phyloP scores from a whole-genome alignment of 345 rosid genomes.

The Erucastrum elatum region DNA sequence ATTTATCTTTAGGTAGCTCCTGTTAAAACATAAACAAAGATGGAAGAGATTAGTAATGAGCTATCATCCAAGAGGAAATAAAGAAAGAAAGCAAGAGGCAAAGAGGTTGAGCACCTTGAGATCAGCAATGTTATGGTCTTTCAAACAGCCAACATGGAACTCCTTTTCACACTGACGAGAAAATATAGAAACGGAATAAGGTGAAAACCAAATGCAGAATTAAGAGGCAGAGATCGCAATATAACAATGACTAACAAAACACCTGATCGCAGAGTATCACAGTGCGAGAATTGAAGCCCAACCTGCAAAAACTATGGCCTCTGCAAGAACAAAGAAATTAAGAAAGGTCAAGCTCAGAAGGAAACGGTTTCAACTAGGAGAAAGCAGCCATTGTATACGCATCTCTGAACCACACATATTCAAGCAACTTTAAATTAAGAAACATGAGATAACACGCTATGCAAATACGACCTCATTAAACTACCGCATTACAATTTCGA shows the following conservation, averaged over 20 bases:
- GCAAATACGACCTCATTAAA: not conserved
- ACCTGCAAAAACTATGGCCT: conserved; percentile 61
- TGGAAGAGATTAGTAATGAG: not conserved
- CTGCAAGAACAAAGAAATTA: conserved; percentile 48
- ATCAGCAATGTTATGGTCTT: conserved; percentile 71
- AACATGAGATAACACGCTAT: not conserved
- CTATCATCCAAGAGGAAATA: not conserved
- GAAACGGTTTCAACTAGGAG: not conserved
- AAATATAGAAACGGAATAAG: conserved; percentile 14
- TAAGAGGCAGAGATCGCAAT: conserved; percentile 5
- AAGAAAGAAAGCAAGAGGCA: conserved; percentile 13
- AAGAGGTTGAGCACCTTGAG: conserved; percentile 56
- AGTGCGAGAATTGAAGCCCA: conserved; percentile 76
- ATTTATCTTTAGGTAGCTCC: conserved; percentile 84
- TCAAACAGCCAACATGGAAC: conserved; percentile 91
- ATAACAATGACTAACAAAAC: conserved; percentile 19
- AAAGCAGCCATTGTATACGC: conserved; percentile 47
- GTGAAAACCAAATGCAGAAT: conserved; percentile 19
- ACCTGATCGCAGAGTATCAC: conserved; percentile 97
- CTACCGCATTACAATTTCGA: not conserved
- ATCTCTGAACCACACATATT: conserved; percentile 19
- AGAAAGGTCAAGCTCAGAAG: conserved; percentile 9
- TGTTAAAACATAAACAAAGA: conserved; percentile 38
- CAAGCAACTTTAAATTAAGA: not conserved
- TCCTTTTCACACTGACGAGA: conserved; percentile 85